These are phyloP conservation scores for Melaleuca quinquenervia DNA, from an alignment of 345 rosid species.

Conservation along the genomic window DNA sequence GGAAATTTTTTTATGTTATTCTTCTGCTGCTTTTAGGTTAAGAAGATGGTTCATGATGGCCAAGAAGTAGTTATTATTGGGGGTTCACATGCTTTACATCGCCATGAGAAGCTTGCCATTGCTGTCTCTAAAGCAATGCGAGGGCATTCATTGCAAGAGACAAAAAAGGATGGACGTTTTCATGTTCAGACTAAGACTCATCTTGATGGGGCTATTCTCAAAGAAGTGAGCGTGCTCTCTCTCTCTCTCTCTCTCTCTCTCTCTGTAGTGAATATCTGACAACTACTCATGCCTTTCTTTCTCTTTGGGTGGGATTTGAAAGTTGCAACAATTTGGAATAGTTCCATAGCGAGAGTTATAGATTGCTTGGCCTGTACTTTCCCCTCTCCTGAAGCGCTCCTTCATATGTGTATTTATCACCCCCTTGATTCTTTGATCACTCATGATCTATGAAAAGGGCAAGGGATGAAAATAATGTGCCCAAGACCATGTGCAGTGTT, in stretches of 20 bases:
- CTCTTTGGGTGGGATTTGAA: background rate
- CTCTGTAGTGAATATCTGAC: background rate
- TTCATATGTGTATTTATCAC: background rate
- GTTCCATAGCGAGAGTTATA: background rate
- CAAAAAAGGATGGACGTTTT: conserved; percentile 87
- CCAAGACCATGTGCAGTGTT: background rate
- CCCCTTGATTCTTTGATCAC: background rate
- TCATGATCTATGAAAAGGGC: background rate
- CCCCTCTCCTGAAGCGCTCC: background rate
- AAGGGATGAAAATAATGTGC: background rate
- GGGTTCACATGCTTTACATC: conserved; percentile 82
- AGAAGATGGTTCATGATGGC: conserved; percentile 82
- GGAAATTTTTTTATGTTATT: background rate
- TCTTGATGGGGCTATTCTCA: conserved; percentile 92
- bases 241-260: background rate
- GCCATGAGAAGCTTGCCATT: conserved; percentile 93
- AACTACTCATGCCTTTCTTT: background rate
- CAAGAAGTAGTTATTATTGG: conserved; percentile 92
- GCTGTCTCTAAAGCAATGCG: conserved; percentile 98
- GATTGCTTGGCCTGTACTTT: background rate
- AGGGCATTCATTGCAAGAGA: conserved; percentile 95
- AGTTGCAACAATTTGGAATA: background rate
- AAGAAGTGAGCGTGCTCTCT: conserved; percentile 50
- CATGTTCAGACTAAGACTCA: conserved; percentile 93
- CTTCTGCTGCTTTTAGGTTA: conserved; percentile 36